phyloP scores from a whole-genome alignment of 495 filamentous ascomycete genomes.

The Penicillium roqueforti region DNA sequence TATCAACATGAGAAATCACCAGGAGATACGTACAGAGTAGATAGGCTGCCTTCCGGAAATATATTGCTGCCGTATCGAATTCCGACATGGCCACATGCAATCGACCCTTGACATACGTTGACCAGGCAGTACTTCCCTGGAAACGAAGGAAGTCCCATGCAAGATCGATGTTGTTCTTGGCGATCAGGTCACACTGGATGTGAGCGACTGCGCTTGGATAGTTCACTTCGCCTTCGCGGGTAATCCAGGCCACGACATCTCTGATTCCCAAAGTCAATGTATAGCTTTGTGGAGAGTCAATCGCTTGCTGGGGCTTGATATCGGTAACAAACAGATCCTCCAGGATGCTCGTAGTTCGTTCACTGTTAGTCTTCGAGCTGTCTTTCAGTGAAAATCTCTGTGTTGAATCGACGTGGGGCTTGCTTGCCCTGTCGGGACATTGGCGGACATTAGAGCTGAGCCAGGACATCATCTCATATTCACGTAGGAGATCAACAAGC shows the following conservation, averaged over 20 bases:
- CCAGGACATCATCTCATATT: conserved; percentile 79
- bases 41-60: conserved; percentile 79
- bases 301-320: conserved; percentile 43
- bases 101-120: conserved; percentile 82
- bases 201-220: conserved; percentile 47
- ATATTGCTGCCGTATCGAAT: conserved; percentile 63
- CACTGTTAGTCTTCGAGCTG: conserved; percentile 20
- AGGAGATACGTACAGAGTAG: conserved; percentile 63
- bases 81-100: conserved; percentile 70
- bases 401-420: conserved; percentile 19
- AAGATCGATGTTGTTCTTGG: conserved; percentile 63
- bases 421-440: conserved; percentile 20
- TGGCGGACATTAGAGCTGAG: conserved; percentile 56
- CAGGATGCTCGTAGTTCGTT: conserved; percentile 39
- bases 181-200: conserved; percentile 69
- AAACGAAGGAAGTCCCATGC: conserved; percentile 74
- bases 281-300: conserved; percentile 42
- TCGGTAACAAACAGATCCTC: conserved; percentile 47
- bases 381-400: conserved; percentile 29
- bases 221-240: conserved; percentile 40
- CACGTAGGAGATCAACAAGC: conserved; percentile 61
- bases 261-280: conserved; percentile 45
- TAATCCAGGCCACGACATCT: conserved; percentile 49
- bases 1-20: neutral
- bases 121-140: conserved; percentile 61